Evolutionary conservation across 73 alveolate genomes (phyloP).

Genomic region (Breviolum minutum): DNA sequence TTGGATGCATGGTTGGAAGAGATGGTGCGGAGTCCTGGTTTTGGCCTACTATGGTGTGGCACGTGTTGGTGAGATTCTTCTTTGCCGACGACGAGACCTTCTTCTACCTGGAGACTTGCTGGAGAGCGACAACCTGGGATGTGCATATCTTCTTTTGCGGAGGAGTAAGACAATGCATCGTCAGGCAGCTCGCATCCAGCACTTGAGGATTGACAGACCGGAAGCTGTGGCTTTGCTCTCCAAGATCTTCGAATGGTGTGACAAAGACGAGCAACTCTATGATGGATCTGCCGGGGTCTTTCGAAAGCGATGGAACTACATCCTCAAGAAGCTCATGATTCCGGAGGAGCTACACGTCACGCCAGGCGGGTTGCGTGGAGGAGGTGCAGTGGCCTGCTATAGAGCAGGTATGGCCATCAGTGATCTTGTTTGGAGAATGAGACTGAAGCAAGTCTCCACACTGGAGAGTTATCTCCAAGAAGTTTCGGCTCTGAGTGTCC

Average conservation of each 20-base stretch:
- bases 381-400: neutral
- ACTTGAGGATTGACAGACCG: neutral
- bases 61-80: neutral
- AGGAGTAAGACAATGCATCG: neutral
- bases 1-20: neutral
- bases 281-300: neutral
- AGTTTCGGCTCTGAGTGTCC: neutral
- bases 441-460: neutral
- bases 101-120: slow-evolving; percentile 4
- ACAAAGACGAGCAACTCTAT: neutral
- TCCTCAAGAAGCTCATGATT: neutral
- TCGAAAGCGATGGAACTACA: neutral
- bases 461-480: slow-evolving; percentile 41
- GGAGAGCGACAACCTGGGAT: neutral
- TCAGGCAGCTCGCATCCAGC: neutral
- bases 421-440: neutral
- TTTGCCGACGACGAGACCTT: neutral
- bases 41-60: neutral
- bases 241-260: neutral
- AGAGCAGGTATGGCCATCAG: neutral
- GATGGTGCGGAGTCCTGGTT: neutral
- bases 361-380: slow-evolving; percentile 31
- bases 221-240: neutral
- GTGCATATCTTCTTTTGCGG: neutral
- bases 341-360: neutral